These are phyloP conservation scores for Camellia granthamiana DNA, from an alignment of 148 eudicot genomes.

Conservation along the genomic window DNA sequence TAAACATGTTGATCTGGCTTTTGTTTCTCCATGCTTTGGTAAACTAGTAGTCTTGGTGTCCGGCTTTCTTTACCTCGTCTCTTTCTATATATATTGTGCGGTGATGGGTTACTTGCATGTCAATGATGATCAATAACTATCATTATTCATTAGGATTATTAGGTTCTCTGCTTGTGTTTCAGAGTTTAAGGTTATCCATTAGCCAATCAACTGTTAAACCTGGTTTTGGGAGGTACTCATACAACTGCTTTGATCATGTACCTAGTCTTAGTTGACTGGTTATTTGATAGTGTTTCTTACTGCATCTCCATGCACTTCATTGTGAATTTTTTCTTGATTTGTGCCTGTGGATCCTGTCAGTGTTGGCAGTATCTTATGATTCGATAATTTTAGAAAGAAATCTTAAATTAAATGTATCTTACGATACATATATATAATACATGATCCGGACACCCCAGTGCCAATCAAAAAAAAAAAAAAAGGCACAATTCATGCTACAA, in stretches of 20 bases:
- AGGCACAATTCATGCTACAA: too few species aligned
- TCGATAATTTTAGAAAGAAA: too few species aligned
- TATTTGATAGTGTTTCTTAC: too few species aligned
- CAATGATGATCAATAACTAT: not conserved
- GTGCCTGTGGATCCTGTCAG: not conserved
- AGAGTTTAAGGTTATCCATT: not conserved
- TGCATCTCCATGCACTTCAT: not conserved
- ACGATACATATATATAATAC: too few species aligned
- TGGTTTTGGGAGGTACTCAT: not conserved
- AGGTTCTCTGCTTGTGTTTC: not conserved
- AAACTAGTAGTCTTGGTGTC: not conserved
- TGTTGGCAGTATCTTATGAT: too few species aligned
- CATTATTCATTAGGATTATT: not conserved
- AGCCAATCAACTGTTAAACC: too few species aligned
- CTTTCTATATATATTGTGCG: not conserved
- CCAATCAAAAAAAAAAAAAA: too few species aligned
- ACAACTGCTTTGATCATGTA: not conserved
- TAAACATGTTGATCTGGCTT: not conserved
- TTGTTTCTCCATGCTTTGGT: not conserved
- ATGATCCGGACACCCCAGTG: too few species aligned
- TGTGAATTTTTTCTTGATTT: not conserved
- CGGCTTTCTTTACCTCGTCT: not conserved
- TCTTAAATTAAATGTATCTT: too few species aligned
- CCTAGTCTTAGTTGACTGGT: not conserved
- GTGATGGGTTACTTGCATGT: not conserved